Evolutionary conservation across 352 stramenopile genomes (phyloP).

Genomic region (Saprolegnia parasitica): DNA sequence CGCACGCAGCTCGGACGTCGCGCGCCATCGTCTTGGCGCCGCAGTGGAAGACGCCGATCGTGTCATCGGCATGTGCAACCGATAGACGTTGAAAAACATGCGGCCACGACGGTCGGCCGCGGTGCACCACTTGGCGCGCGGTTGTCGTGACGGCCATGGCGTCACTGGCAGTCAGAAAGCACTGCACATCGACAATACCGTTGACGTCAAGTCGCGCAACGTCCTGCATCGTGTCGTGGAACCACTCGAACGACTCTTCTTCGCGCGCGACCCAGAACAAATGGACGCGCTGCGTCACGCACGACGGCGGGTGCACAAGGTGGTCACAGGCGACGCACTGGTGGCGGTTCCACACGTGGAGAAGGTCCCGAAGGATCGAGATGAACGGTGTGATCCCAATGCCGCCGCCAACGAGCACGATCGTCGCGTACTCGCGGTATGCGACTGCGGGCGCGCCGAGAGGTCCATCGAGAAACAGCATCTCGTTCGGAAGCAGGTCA

Average conservation of each 20-base stretch:
- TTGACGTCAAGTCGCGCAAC: background rate
- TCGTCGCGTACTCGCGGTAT: constrained; percentile 42
- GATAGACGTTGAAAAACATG: background rate
- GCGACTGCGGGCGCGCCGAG: constrained; percentile 54
- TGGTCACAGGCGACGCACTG: constrained; percentile 45
- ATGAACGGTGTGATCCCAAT: constrained; percentile 68
- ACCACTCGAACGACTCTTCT: constrained; percentile 71
- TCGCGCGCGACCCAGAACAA: constrained; percentile 81
- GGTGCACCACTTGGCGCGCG: background rate
- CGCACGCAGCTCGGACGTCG: background rate
- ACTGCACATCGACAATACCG: background rate
- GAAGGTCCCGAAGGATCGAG: constrained; percentile 63
- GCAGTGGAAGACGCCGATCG: constrained; percentile 11
- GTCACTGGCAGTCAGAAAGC: background rate
- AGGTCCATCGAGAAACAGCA: constrained; percentile 53
- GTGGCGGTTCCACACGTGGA: constrained; percentile 58
- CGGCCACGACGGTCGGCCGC: background rate
- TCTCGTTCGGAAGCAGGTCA: constrained; percentile 26
- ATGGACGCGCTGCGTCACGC: constrained; percentile 71
- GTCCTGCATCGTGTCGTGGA: constrained; percentile 55
- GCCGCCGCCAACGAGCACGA: constrained; percentile 61
- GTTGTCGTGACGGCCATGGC: background rate
- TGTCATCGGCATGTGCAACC: background rate
- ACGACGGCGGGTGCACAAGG: constrained; percentile 53
- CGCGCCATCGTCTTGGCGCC: background rate